Percentiles rank a stretch among this genome's conserved stretches.
Evolutionary conservation across 306 rosid genomes (phyloP).

Genomic region (Benincasa hispida): DNA sequence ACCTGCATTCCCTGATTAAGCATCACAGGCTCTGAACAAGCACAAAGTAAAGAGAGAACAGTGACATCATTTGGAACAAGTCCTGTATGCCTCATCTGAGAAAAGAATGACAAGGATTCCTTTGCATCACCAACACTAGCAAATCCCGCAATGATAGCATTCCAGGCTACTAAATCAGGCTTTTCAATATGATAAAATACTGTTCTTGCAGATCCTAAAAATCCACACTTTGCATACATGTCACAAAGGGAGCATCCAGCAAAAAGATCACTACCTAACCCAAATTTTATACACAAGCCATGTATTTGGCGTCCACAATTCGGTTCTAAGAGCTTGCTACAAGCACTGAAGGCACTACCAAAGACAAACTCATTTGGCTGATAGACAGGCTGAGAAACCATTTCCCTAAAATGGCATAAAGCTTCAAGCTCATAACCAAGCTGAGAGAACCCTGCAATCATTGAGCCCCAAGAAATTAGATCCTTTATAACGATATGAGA

Average conservation of each 20-base stretch:
- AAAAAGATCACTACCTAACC: conserved; percentile 42
- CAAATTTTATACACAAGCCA: conserved; percentile 48
- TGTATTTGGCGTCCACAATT: conserved; percentile 64
- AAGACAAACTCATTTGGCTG: conserved; percentile 60
- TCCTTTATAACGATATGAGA: conserved; percentile 36
- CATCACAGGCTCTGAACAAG: conserved; percentile 36
- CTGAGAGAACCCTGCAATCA: conserved; percentile 61
- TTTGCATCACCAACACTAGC: conserved; percentile 27
- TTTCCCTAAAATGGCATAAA: conserved; percentile 42
- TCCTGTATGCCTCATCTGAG: conserved; percentile 32
- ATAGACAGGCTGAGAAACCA: conserved; percentile 38
- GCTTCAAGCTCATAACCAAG: conserved; percentile 56
- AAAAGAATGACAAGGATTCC: conserved; percentile 43
- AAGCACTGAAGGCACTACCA: conserved; percentile 60
- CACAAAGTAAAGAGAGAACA: conserved; percentile 44
- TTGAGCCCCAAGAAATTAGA: conserved; percentile 69
- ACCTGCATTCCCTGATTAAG: conserved; percentile 54
- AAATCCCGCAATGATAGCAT: conserved; percentile 57
- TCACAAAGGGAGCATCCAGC: conserved; percentile 74
- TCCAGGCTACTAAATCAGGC: conserved; percentile 71
- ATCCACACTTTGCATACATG: conserved; percentile 64
- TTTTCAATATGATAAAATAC: conserved; percentile 41
- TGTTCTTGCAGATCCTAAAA: conserved; percentile 31
- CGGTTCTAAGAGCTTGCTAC: conserved; percentile 41
- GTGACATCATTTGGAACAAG: conserved; percentile 44